Base-by-base conservation (phyloP, 495 filamentous ascomycete genomes). In the Tuber brumale region DNA sequence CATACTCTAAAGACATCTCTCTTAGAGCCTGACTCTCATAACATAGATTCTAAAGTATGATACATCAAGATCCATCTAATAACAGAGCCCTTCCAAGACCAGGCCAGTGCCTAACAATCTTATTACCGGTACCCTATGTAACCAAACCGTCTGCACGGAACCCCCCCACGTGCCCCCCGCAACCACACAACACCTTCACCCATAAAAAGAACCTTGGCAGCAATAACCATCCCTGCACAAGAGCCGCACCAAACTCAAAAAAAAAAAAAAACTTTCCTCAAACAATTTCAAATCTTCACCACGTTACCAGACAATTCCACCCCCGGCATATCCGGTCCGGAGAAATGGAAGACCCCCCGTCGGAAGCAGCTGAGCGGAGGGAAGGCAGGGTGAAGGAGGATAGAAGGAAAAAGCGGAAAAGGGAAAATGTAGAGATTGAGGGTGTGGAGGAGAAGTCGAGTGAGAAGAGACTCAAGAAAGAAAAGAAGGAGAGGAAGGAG, bases 391-490 rank as follows among this genome's bases (percentile, higher is more conserved):
- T 61, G 19, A 51, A 66, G 37, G 51, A 41, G 8, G 70, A 48
- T 45, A 37, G 70, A 39, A 77, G 72, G 69, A 73, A 76, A 14
- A 75, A 70, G 69, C 74, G 57, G 39, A 77, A 75, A 27, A 61
- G 69, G 72, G 66, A 70, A 35, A 61, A 74, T 27, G 75, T 57
- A 31, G 51, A 69, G n/a, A 45, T 46, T 46, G 83, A 84, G 70
- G 78, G 75, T 69, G 73, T 86, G 57, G 76, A 85, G 43, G 76
- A 85, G 42, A 82, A 85, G n/a, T 23, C n/a, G 70, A n/a, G 12
- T 51, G 69, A 75, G 31, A 76, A 76, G 23, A 83, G 85, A 73
- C 86, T 87, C 78, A 84, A 79, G 9, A 87, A 87, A 44, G 86
- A 88, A 74, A 84, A 86, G n/a, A 78, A 71, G 70, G 51, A 21